Evolutionary conservation across 306 rosid genomes (phyloP).

Genomic region (Vigna radiata): DNA sequence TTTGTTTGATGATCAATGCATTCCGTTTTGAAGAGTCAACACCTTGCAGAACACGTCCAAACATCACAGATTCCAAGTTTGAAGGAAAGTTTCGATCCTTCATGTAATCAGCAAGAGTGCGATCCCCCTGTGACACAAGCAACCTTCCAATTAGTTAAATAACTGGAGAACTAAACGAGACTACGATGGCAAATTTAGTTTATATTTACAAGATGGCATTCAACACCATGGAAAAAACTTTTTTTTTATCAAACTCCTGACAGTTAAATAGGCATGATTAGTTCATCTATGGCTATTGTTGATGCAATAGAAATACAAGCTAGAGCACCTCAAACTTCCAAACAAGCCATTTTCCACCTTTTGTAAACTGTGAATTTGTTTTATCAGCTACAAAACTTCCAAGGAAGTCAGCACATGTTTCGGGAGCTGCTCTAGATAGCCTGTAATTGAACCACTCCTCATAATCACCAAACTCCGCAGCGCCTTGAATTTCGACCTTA

Average conservation of each 20-base stretch:
- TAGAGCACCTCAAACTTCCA: slow-evolving; percentile 95
- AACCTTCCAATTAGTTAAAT: slow-evolving; percentile 39
- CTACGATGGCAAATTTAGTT: slow-evolving; percentile 20
- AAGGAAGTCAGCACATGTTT: slow-evolving; percentile 92
- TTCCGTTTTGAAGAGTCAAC: slow-evolving; percentile 71
- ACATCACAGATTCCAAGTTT: slow-evolving; percentile 88
- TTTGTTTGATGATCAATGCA: slow-evolving; percentile 92
- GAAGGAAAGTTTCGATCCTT: slow-evolving; percentile 78
- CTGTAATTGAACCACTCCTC: slow-evolving; percentile 98
- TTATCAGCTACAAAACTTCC: slow-evolving; percentile 86
- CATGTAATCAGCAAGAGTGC: slow-evolving; percentile 84
- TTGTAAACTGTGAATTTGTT: slow-evolving; percentile 69
- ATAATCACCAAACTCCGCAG: slow-evolving; percentile 77
- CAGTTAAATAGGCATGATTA: slow-evolving; percentile 22
- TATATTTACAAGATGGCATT: slow-evolving; percentile 1
- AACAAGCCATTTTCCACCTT: slow-evolving; percentile 97
- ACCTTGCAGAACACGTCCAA: slow-evolving; percentile 85
- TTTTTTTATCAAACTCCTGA: slow-evolving; percentile 19
- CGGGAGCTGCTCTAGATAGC: slow-evolving; percentile 97
- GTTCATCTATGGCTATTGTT: slow-evolving; percentile 30
- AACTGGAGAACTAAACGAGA: slow-evolving; percentile 22
- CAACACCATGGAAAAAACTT: slow-evolving; percentile 16
- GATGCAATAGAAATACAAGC: slow-evolving; percentile 28
- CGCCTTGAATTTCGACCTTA: slow-evolving; percentile 78
- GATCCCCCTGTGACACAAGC: slow-evolving; percentile 74